These are phyloP conservation scores for Viola pubescens DNA, from an alignment of 441 rosid genomes.

Conservation along the genomic window DNA sequence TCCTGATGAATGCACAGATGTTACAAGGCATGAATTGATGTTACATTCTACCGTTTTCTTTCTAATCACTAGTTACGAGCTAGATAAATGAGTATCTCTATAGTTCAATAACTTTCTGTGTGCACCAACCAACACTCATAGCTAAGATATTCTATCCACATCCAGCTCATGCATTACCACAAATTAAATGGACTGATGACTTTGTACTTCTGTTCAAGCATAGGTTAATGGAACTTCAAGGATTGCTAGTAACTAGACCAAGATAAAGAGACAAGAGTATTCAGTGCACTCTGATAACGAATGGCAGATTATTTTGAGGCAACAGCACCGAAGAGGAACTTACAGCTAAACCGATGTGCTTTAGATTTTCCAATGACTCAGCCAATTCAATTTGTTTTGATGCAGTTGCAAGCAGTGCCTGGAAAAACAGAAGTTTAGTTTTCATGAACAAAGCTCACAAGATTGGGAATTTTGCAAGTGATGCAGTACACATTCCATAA, in stretches of 20 bases:
- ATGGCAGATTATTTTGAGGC: too few species aligned
- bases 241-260: too few species aligned
- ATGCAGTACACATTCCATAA: constrained; percentile 1
- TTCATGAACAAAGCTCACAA: constrained; percentile 1
- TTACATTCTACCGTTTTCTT: too few species aligned
- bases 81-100: too few species aligned
- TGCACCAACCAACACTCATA: too few species aligned
- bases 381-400: constrained; percentile 91
- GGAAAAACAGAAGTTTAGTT: constrained; percentile 17
- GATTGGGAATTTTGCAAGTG: not conserved
- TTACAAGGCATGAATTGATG: too few species aligned
- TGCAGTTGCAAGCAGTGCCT: constrained; percentile 86
- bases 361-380: constrained; percentile 66
- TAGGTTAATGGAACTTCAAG: not conserved
- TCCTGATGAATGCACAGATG: too few species aligned
- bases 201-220: not conserved
- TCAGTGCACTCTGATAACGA: not conserved
- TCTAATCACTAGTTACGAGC: too few species aligned
- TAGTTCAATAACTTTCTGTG: too few species aligned
- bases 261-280: not conserved
- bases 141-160: too few species aligned
- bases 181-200: not conserved
- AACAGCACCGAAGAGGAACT: constrained; percentile 18
- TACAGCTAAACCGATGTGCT: constrained; percentile 46
- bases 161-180: not conserved